phyloP scores from a whole-genome alignment of 139 green algal species.

The Chlamydomonas incerta region DNA sequence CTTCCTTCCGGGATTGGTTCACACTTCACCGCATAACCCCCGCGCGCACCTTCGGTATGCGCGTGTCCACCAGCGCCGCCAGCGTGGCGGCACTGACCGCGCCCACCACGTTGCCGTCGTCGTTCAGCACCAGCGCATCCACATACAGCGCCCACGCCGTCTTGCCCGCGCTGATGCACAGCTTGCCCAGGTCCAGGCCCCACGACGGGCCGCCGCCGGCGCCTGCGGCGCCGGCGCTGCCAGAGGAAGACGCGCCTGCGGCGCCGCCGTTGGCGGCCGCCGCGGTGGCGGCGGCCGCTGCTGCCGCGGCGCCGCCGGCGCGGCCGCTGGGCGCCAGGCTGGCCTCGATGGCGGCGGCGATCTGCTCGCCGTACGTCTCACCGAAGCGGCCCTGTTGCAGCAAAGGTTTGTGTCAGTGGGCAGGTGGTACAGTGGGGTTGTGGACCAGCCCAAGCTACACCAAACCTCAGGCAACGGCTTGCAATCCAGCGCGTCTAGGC shows the following conservation, averaged over 20 bases:
- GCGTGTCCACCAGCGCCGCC: constrained; percentile 74
- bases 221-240: no score
- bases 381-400: constrained; percentile 77
- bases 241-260: background rate
- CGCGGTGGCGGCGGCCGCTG: background rate
- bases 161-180: constrained; percentile 85
- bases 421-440: no score
- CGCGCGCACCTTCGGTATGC: constrained; percentile 66
- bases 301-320: no score
- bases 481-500: no score
- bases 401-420: no score
- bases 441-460: no score
- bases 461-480: no score
- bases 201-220: background rate
- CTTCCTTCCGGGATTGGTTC: no score
- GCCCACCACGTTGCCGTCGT: constrained; percentile 86
- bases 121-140: constrained; percentile 86
- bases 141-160: constrained; percentile 86
- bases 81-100: constrained; percentile 79
- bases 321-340: constrained; percentile 26
- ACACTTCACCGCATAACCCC: no score
- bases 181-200: constrained; percentile 42
- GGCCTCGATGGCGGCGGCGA: constrained; percentile 68
- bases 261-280: no score
- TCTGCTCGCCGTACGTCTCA: constrained; percentile 72